These are phyloP conservation scores for Neonectria neomacrospora DNA, from an alignment of 2,329 filamentous ascomycete genomes.

Conservation along the genomic window DNA sequence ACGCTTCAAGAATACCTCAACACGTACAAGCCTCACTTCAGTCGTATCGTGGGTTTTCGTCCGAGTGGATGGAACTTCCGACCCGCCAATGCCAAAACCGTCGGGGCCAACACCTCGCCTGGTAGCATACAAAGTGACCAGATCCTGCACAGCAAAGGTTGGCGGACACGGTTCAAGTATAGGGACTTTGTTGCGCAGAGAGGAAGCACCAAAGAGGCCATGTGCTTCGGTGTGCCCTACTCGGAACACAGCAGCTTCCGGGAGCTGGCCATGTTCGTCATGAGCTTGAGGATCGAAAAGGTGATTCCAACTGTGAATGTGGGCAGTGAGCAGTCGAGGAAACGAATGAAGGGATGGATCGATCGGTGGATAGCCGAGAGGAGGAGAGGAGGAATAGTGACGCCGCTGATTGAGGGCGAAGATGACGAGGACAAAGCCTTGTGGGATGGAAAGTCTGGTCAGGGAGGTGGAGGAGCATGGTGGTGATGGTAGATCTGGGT, in stretches of 20 bases:
- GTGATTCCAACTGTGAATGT: constrained; percentile 94
- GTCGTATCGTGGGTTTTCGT: constrained; percentile 87
- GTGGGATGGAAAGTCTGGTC: constrained; percentile 54
- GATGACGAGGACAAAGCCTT: constrained; percentile 49
- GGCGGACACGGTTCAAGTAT: constrained; percentile 79
- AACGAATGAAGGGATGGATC: constrained; percentile 72
- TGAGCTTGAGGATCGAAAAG: constrained; percentile 85
- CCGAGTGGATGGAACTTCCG: constrained; percentile 96
- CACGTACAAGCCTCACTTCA: constrained; percentile 82
- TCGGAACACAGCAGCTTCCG: constrained; percentile 95
- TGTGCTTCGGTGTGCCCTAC: constrained; percentile 95
- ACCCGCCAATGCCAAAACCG: constrained; percentile 66
- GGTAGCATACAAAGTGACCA: constrained; percentile 61
- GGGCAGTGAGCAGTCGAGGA: constrained; percentile 66
- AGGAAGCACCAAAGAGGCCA: constrained; percentile 82
- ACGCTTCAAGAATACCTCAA: constrained; percentile 91
- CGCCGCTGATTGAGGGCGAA: constrained; percentile 55
- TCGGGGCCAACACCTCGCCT: constrained; percentile 65
- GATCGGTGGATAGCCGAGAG: constrained; percentile 71
- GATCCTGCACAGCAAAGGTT: constrained; percentile 70
- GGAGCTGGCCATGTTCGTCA: constrained; percentile 93
- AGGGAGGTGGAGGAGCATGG: constrained; percentile 53
- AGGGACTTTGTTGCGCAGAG: constrained; percentile 82
- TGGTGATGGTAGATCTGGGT: constrained; percentile 44
- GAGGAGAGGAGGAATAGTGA: constrained; percentile 64